These are phyloP conservation scores for Tricholomella constricta DNA, from an alignment of 768 basidiomycete genomes.

Conservation along the genomic window DNA sequence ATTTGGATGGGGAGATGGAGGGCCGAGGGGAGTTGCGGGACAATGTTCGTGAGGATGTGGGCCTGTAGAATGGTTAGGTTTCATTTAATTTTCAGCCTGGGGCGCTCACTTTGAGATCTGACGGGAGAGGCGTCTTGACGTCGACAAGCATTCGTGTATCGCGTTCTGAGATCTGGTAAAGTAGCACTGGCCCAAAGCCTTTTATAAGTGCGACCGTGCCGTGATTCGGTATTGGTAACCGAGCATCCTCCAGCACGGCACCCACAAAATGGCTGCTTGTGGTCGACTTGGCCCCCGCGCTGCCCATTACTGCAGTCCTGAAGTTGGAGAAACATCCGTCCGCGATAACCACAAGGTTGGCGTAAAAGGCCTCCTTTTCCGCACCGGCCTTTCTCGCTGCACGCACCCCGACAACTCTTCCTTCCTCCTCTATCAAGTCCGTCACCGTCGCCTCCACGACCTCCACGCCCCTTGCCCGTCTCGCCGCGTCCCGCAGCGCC, in stretches of 20 bases:
- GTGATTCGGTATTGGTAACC: slow-evolving; percentile 71
- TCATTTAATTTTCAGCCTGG: slow-evolving; percentile 4
- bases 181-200: slow-evolving; percentile 82
- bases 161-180: slow-evolving; percentile 88
- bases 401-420: slow-evolving; percentile 66
- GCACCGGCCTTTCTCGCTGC: slow-evolving; percentile 47
- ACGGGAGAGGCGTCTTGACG: slow-evolving; percentile 80
- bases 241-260: slow-evolving; percentile 75
- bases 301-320: slow-evolving; percentile 65
- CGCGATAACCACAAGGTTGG: slow-evolving; percentile 83
- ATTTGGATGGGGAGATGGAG: slow-evolving; percentile 65
- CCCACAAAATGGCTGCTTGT: slow-evolving; percentile 86
- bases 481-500: slow-evolving; percentile 69
- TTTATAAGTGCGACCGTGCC: slow-evolving; percentile 85
- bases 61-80: slow-evolving; percentile 35
- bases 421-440: slow-evolving; percentile 64
- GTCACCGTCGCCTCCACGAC: slow-evolving; percentile 85
- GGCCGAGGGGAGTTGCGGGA: slow-evolving; percentile 78
- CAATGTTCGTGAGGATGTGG: slow-evolving; percentile 70
- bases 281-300: slow-evolving; percentile 46
- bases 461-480: slow-evolving; percentile 63
- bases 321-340: slow-evolving; percentile 98
- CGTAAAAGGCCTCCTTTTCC: slow-evolving; percentile 60
- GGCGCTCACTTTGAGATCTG: slow-evolving; percentile 71
- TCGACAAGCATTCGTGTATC: slow-evolving; percentile 96